Evolutionary conservation across 306 rosid species (phyloP), one percentile per base, ranked within the genome.

Genomic region (Trifolium repens): DNA sequence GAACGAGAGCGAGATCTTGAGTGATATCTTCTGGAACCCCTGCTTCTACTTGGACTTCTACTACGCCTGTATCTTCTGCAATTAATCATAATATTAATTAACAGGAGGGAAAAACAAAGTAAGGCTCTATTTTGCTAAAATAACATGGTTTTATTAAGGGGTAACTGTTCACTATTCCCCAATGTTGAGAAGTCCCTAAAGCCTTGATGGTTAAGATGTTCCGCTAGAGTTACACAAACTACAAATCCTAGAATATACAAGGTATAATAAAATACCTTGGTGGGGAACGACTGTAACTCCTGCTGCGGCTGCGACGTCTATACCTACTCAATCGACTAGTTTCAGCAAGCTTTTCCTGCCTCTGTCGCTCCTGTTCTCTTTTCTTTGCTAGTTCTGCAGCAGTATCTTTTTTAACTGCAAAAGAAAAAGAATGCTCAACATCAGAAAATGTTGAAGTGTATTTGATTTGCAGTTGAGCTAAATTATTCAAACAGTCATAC

Each of bases 291-390:
- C 99, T 94, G 77, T 72, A 84, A 81, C 97, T 94, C 79, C 96
- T 82, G 80, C 93, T 87, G 60, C 87, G 89, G 78, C 97, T 88
- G 19, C 85, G 88, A 32, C 53, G 90, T 79, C 97, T 86, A 84
- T 83, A 85, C 77, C 89, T 90, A 86, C 91, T 87, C 81, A 89
- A 67, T 47, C 92, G 89, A 82, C 89, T 94, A 27, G 99, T 86
- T 88, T 94, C 98, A 32, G 98, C 99, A 70, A 94, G 96, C 49
- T 94, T 94, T 84, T 94, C 98, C 76, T 88, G 86, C 85, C 96
- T 92, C 90, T 83, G 99, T 75, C 93, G 89, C 79, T 94, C 98
- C 75, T 86, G 99, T 70, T 94, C 96, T 78, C 85, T 80, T 83
- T 94, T 92, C 86, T 94, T 94, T 53, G 98, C 98, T 78, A 75